phyloP scores from a whole-genome alignment of 1,139 yeast genomes.

The Eremothecium sinecaudum region DNA sequence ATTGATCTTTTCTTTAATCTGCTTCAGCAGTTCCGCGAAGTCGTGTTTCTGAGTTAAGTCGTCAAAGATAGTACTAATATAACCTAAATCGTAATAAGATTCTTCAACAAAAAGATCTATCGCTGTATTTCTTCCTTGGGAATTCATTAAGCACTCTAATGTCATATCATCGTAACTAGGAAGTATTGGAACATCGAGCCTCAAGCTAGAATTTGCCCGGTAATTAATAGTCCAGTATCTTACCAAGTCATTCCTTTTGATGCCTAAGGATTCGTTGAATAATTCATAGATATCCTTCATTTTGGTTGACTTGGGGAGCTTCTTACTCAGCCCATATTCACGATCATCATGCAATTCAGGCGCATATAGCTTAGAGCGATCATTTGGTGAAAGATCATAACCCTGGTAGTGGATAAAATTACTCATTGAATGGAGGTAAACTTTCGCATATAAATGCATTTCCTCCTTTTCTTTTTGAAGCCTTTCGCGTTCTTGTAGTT shows the following conservation, averaged over 20 bases:
- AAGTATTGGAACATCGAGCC: constrained; percentile 50
- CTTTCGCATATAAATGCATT: constrained; percentile 60
- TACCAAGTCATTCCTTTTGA: constrained; percentile 34
- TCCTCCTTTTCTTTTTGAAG: constrained; percentile 65
- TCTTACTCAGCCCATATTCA: constrained; percentile 44
- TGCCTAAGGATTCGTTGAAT: constrained; percentile 41
- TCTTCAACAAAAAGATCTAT: constrained; percentile 28
- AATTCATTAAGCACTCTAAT: constrained; percentile 38
- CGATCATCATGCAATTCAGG: constrained; percentile 39
- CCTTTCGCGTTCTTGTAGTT: constrained; percentile 45
- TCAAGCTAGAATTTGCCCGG: constrained; percentile 64
- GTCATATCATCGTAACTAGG: constrained; percentile 31
- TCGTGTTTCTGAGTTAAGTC: constrained; percentile 10
- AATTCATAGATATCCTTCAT: constrained; percentile 43
- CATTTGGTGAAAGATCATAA: constrained; percentile 67
- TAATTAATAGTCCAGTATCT: constrained; percentile 59
- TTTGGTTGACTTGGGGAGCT: constrained; percentile 50
- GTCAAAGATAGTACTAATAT: constrained; percentile 14
- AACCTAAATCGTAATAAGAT: constrained; percentile 26
- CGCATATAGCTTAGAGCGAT: constrained; percentile 36
- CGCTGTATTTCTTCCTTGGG: constrained; percentile 16
- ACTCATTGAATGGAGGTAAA: constrained; percentile 44
- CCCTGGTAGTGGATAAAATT: constrained; percentile 58
- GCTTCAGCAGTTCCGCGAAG: constrained; percentile 16
- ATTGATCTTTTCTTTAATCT: constrained; percentile 16